Base-by-base conservation (phyloP, 805 yeast species). In the Metschnikowia cubensis region DNA sequence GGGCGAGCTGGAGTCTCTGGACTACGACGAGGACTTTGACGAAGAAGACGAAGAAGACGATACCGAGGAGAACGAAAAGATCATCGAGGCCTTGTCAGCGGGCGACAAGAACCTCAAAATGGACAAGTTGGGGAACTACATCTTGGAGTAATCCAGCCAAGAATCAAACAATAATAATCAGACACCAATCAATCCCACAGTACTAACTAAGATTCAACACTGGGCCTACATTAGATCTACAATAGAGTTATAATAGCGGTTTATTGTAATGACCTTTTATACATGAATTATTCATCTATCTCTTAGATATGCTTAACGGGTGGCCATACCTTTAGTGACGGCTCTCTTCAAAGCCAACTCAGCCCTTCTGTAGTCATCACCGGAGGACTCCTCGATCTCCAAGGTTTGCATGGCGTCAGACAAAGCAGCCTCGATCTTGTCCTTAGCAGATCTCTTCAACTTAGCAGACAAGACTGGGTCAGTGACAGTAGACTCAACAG, bases 291-390 rank as follows among this genome's bases (percentile, higher is more conserved):
- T 49, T 51, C 51, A 53, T 53, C 50, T 56, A 52, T 49, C 50
- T 38, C 32, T 35, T 43, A 40, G 47, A 42, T 48, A 57, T 57
- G 60, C 77, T 84, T 86, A 87, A 84, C 97, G 97, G 76, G 97
- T 83, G 67, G 97, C 87, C 90, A 91, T 88, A 76, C 97, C 97
- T 84, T 90, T 92, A 83, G 97, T 92, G 75, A 92, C 97, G 71
- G 92, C 97, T 80, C 99, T 89, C 90, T 94, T 94, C 76, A 94
- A 88, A 76, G 90, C 85, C 75, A 94, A 89, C 84, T 94, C 98
- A 71, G 99, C 98, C 87, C 89, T 94, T 87, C 98, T 89, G 82
- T 80, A 84, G 78, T 91, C 97, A 72, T 94, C 99, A 74, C 97
- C 92, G 67, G 95, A 70, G 56, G 97, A 83, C 65, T 94, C 98